Evolutionary conservation across 208 protist genomes (phyloP).

Genomic region (Acanthamoeba rhysodes): DNA sequence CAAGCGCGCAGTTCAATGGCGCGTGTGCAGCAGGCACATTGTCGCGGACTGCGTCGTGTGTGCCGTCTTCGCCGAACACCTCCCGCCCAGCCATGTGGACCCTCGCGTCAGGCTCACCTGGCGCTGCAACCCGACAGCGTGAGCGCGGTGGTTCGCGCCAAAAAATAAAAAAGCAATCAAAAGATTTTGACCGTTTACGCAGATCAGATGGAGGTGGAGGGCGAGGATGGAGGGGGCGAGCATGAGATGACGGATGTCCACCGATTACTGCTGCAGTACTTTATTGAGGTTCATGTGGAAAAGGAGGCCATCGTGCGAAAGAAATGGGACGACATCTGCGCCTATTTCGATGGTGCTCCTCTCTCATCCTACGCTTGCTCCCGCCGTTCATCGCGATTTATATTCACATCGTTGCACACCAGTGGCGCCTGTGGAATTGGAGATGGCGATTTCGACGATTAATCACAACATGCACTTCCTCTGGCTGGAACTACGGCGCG

Average conservation of each 20-base stretch:
- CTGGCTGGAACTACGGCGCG: neutral
- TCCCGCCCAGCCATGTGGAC: neutral
- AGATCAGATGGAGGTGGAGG: neutral
- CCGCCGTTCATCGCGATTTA: neutral
- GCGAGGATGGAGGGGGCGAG: neutral
- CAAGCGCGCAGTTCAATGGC: neutral
- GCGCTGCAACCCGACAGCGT: neutral
- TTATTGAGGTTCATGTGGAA: neutral
- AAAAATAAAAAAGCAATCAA: neutral
- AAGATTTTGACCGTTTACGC: no score
- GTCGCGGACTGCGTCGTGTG: neutral
- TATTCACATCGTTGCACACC: neutral
- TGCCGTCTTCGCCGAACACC: neutral
- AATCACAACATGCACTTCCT: constrained; percentile 53
- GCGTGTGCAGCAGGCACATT: neutral
- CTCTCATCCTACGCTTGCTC: neutral
- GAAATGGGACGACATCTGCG: constrained; percentile 1
- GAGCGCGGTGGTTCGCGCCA: no score
- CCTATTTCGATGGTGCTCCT: neutral
- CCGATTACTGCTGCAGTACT: constrained; percentile 28
- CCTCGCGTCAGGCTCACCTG: neutral
- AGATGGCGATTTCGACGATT: neutral
- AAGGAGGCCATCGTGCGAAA: neutral
- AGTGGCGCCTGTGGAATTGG: neutral
- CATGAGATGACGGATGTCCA: constrained; percentile 50